phyloP scores from a whole-genome alignment of 148 eudicot species.

The Persicaria tinctoria region DNA sequence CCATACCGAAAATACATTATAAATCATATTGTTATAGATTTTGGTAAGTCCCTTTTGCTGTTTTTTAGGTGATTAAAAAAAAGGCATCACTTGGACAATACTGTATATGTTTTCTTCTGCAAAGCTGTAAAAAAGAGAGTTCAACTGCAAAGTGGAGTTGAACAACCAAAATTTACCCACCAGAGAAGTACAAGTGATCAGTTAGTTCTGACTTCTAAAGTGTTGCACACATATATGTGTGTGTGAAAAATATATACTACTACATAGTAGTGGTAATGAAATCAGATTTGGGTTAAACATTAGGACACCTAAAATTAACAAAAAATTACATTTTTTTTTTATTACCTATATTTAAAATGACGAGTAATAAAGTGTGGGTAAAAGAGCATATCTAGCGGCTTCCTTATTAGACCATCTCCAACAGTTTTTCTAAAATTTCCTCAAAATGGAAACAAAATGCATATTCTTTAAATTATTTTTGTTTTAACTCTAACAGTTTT shows the following conservation, averaged over 20 bases:
- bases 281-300: too few relatives aligned
- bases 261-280: too few relatives aligned
- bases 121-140: conserved; percentile 7
- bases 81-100: conserved; percentile 1
- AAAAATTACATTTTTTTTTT: too few relatives aligned
- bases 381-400: too few relatives aligned
- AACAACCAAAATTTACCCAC: background rate
- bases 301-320: too few relatives aligned
- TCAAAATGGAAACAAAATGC: too few relatives aligned
- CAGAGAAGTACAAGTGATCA: conserved; percentile 10
- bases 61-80: background rate
- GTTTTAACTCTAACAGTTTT: too few relatives aligned
- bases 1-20: background rate
- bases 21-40: background rate
- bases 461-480: too few relatives aligned
- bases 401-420: too few relatives aligned
- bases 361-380: too few relatives aligned
- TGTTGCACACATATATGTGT: background rate
- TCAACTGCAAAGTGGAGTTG: conserved; percentile 9
- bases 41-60: background rate
- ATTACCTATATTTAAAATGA: too few relatives aligned
- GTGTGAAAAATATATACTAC: background rate
- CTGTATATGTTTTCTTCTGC: background rate
- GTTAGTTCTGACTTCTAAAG: background rate
- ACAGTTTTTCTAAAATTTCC: too few relatives aligned